These are phyloP conservation scores for Pyrenula aspistea DNA, from an alignment of 495 filamentous ascomycete genomes.

Conservation along the genomic window DNA sequence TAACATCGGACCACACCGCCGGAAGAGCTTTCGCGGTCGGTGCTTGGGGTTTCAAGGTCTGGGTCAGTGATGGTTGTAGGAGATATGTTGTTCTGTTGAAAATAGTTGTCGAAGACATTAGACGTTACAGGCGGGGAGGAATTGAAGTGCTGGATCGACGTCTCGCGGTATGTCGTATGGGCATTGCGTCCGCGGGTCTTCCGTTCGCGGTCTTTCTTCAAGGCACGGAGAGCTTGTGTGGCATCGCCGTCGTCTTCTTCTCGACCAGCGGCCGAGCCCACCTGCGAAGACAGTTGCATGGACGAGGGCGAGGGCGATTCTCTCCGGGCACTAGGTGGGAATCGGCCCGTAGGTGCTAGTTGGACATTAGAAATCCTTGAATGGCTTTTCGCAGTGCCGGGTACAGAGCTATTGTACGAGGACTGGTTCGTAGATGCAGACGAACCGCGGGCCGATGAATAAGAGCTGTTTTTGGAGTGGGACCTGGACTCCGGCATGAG, in stretches of 20 bases:
- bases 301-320: conserved; percentile 14
- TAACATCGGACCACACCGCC: conserved; percentile 54
- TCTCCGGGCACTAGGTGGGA: conserved; percentile 24
- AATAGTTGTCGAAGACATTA: conserved; percentile 25
- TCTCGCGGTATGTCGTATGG: conserved; percentile 10
- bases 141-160: conserved; percentile 25
- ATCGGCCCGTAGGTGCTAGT: conserved; percentile 19
- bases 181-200: conserved; percentile 17
- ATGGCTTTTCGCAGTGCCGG: conserved; percentile 11
- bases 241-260: conserved; percentile 39
- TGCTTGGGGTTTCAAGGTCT: conserved; percentile 54
- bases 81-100: conserved; percentile 36
- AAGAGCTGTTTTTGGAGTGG: conserved; percentile 35
- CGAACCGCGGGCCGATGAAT: conserved; percentile 31
- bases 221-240: conserved; percentile 56
- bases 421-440: conserved; percentile 30
- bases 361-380: conserved; percentile 1
- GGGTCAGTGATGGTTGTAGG: conserved; percentile 59
- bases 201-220: conserved; percentile 51
- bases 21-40: conserved; percentile 40
- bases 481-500: conserved; percentile 27
- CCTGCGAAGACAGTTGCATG: background rate
- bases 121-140: conserved; percentile 33
- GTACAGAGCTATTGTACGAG: conserved; percentile 26
- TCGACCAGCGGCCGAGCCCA: conserved; percentile 23